These are phyloP conservation scores for Melanogaster broomeanus DNA, from an alignment of 768 basidiomycete genomes.

Conservation along the genomic window DNA sequence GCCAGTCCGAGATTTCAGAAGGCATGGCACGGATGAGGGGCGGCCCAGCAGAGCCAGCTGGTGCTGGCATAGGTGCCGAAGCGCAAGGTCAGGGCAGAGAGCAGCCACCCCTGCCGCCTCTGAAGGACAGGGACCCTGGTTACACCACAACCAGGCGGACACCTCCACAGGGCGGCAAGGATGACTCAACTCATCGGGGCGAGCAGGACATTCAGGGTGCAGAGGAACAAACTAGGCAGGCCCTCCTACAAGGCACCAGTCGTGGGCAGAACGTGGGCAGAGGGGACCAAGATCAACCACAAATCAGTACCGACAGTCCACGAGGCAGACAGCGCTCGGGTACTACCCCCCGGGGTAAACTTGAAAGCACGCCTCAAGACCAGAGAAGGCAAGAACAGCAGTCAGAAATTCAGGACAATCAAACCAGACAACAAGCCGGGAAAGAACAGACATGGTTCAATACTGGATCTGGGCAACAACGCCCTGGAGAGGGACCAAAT, in stretches of 20 bases:
- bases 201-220: too few relatives aligned
- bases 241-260: too few relatives aligned
- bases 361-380: too few relatives aligned
- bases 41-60: background rate
- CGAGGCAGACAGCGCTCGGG: background rate
- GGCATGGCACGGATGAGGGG: constrained; percentile 38
- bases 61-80: background rate
- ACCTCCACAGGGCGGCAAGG: too few relatives aligned
- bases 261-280: too few relatives aligned
- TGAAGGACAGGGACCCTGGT: too few relatives aligned
- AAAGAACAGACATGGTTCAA: background rate
- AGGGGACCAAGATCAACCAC: background rate
- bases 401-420: background rate
- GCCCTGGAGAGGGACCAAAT: background rate
- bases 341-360: too few relatives aligned
- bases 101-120: background rate
- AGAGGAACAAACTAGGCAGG: too few relatives aligned
- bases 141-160: too few relatives aligned
- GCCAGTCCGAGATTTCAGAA: constrained; percentile 41
- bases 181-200: too few relatives aligned
- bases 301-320: background rate
- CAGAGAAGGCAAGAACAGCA: background rate
- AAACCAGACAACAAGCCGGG: background rate
- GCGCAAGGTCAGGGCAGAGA: background rate
- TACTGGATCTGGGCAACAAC: background rate